Evolutionary conservation across 2,329 filamentous ascomycete genomes (phyloP).

Genomic region (Alternaria ethzedia): DNA sequence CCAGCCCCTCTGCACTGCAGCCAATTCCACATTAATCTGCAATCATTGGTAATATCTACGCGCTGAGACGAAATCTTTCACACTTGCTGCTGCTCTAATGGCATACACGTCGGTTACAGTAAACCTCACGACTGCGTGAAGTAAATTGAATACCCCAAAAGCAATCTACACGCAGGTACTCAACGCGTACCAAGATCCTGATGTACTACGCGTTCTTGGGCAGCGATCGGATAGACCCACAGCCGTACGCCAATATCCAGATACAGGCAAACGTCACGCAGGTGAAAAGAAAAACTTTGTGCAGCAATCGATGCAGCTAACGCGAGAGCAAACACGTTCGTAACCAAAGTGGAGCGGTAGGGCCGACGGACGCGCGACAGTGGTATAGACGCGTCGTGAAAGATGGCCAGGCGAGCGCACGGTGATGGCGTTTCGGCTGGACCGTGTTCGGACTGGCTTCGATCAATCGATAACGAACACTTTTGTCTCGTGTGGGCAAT

Average conservation of each 20-base stretch:
- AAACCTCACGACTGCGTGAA: background rate
- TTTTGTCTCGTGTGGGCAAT: background rate
- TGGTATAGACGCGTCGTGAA: slow-evolving; percentile 43
- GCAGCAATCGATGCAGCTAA: slow-evolving; percentile 30
- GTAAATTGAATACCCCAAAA: background rate
- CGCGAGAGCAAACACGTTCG: slow-evolving; percentile 13
- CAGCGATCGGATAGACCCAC: background rate
- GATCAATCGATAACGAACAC: slow-evolving; percentile 8
- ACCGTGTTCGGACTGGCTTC: slow-evolving; percentile 11
- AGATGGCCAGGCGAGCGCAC: slow-evolving; percentile 29
- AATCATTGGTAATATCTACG: slow-evolving; percentile 33
- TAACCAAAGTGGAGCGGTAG: slow-evolving; percentile 25
- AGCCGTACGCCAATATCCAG: slow-evolving; percentile 11
- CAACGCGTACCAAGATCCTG: background rate
- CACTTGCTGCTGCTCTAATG: slow-evolving; percentile 13
- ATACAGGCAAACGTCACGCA: slow-evolving; percentile 30
- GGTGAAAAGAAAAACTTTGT: slow-evolving; percentile 34
- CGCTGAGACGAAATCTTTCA: slow-evolving; percentile 20
- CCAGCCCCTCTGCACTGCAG: slow-evolving; percentile 45
- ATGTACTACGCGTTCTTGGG: background rate
- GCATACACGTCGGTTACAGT: slow-evolving; percentile 9
- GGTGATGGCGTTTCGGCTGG: slow-evolving; percentile 26
- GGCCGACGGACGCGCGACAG: slow-evolving; percentile 29
- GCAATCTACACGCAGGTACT: background rate
- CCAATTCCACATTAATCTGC: slow-evolving; percentile 27